A percentile compares a stretch with the other conserved stretches of the same genome.
These are phyloP conservation scores for Filobasidium floriforme DNA, from an alignment of 768 basidiomycete species.

Conservation along the genomic window DNA sequence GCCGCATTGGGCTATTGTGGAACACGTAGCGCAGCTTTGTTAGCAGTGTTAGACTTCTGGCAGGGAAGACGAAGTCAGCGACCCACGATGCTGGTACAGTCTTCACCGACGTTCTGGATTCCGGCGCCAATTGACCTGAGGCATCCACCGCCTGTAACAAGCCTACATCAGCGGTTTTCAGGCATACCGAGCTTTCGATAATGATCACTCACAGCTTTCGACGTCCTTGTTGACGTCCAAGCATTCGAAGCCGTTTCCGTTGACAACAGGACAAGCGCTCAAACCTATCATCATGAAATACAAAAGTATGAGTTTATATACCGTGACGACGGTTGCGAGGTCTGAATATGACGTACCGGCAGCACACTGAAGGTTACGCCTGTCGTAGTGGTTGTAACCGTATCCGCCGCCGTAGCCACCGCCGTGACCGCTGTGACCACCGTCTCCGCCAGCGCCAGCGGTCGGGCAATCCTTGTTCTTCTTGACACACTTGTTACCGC, in stretches of 20 bases:
- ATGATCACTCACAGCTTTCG: background rate
- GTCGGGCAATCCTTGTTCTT: background rate
- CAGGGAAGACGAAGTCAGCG: too few relatives aligned
- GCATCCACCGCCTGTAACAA: conserved; percentile 2
- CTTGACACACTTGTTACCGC: conserved; percentile 4
- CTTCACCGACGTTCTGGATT: background rate
- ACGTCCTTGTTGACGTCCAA: conserved; percentile 1
- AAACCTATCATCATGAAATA: too few relatives aligned
- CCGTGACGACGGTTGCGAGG: too few relatives aligned
- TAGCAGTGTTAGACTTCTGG: background rate
- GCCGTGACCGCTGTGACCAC: too few relatives aligned
- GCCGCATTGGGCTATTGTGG: background rate
- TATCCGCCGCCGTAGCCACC: too few relatives aligned
- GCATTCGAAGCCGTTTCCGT: background rate
- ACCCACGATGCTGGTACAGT: conserved; percentile 5
- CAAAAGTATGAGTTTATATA: too few relatives aligned
- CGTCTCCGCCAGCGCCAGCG: background rate
- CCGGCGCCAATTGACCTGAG: background rate
- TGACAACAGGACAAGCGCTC: background rate
- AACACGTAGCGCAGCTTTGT: background rate
- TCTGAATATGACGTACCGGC: background rate
- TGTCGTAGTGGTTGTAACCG: background rate
- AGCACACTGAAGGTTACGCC: background rate
- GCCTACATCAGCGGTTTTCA: background rate
- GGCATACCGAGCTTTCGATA: background rate